These are phyloP conservation scores for Marchantia paleacea DNA, from an alignment of 225 moss, liverwort and hornwort species.

Conservation along the genomic window DNA sequence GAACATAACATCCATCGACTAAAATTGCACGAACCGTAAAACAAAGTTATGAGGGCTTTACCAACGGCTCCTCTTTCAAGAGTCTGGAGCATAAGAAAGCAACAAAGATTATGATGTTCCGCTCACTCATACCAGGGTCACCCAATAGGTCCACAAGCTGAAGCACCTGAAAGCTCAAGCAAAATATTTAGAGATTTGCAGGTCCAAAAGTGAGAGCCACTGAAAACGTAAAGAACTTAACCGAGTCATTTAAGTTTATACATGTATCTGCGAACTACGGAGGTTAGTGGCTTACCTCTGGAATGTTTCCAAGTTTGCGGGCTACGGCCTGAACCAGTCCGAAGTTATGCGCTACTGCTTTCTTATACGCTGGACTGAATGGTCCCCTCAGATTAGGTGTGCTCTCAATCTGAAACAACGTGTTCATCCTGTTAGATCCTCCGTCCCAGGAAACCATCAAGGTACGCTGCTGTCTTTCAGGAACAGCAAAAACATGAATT, in stretches of 20 bases:
- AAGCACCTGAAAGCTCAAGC: conserved; percentile 43
- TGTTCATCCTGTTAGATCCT: conserved; percentile 18
- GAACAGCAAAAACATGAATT: no score
- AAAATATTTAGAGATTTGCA: background rate
- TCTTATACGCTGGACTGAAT: conserved; percentile 31
- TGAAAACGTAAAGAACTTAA: background rate
- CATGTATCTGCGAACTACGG: background rate
- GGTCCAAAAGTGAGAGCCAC: background rate
- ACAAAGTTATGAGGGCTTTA: conserved; percentile 10
- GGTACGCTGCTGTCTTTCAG: no score
- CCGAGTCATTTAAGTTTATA: background rate
- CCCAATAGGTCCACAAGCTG: conserved; percentile 58
- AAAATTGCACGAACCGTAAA: background rate
- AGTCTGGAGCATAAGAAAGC: conserved; percentile 70
- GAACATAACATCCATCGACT: background rate
- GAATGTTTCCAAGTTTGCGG: conserved; percentile 54
- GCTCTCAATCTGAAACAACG: conserved; percentile 20
- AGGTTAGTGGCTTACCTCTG: conserved; percentile 44
- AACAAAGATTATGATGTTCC: conserved; percentile 71
- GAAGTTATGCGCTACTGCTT: conserved; percentile 59
- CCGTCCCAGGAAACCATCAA: background rate
- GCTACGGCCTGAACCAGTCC: conserved; percentile 62
- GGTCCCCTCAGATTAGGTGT: conserved; percentile 29
- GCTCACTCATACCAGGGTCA: conserved; percentile 64
- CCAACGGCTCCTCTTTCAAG: conserved; percentile 57